Percentiles rank a stretch among this genome's conserved stretches.
These are phyloP conservation scores for Phytophthora europaea DNA, from an alignment of 352 stramenopile genomes.

Conservation along the genomic window DNA sequence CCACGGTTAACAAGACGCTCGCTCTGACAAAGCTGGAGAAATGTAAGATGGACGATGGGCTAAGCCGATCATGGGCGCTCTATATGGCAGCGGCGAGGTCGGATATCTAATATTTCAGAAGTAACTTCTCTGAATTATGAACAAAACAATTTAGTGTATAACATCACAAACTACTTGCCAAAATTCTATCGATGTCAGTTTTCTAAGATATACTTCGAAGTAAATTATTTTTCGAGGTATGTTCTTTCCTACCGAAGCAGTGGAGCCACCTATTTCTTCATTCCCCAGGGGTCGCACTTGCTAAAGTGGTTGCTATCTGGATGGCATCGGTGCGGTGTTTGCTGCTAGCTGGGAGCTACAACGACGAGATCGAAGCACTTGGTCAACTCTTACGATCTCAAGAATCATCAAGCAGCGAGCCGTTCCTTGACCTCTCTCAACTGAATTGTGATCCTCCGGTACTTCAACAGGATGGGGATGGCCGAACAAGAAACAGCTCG, in stretches of 20 bases:
- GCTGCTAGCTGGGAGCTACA: slow-evolving; percentile 11
- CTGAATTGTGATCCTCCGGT: slow-evolving; percentile 23
- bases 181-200: neutral
- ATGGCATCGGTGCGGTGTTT: slow-evolving; percentile 30
- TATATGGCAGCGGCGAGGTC: slow-evolving; percentile 56
- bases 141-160: too few relatives aligned
- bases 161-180: too few relatives aligned
- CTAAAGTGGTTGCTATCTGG: neutral
- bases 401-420: slow-evolving; percentile 1
- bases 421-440: slow-evolving; percentile 8
- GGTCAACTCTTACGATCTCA: slow-evolving; percentile 9
- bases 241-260: too few relatives aligned
- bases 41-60: slow-evolving; percentile 67
- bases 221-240: neutral
- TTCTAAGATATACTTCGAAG: neutral
- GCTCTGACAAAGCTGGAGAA: slow-evolving; percentile 58
- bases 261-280: neutral
- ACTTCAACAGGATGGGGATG: slow-evolving; percentile 1
- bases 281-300: slow-evolving; percentile 8
- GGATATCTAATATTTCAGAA: too few relatives aligned
- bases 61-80: slow-evolving; percentile 71
- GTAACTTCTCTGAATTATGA: too few relatives aligned
- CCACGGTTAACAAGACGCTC: slow-evolving; percentile 47
- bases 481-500: slow-evolving; percentile 18
- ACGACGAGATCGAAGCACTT: slow-evolving; percentile 27